Conservation (phyloP, 768 basidiomycete species). For the Sporobolomyces pararoseus region DNA sequence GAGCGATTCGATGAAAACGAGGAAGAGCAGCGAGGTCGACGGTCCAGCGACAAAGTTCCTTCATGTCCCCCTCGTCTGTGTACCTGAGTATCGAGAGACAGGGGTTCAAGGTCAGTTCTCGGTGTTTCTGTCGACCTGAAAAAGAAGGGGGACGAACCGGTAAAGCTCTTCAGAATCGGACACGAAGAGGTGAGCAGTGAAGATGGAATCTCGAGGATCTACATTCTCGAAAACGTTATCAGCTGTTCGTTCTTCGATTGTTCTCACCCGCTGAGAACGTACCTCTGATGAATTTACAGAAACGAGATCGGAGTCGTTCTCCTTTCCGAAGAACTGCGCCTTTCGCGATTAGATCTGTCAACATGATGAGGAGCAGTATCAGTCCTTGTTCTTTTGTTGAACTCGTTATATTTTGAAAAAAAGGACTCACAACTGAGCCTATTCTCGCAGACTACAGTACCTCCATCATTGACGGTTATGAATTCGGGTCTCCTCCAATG, state of each 20-base stretch:
- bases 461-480: constrained; percentile 71
- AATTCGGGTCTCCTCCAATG: constrained; percentile 80
- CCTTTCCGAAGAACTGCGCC: constrained; percentile 82
- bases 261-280: background rate
- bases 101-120: too few relatives aligned
- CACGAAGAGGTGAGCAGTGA: constrained; percentile 70
- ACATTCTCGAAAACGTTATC: background rate
- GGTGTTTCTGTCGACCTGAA: too few relatives aligned
- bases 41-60: constrained; percentile 59
- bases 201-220: constrained; percentile 61
- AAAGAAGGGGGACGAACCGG: constrained; percentile 13
- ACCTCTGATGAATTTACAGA: constrained; percentile 56
- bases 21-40: constrained; percentile 75
- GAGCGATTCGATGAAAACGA: constrained; percentile 54
- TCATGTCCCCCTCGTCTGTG: constrained; percentile 60
- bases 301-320: constrained; percentile 75
- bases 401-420: background rate
- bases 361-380: background rate
- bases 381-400: background rate
- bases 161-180: constrained; percentile 38
- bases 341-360: constrained; percentile 72
- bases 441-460: constrained; percentile 76
- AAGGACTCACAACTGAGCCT: constrained; percentile 54
- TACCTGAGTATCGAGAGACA: constrained; percentile 59
- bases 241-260: background rate